Base-by-base conservation (phyloP, 106 monocot species). In the Vanilla planifolia region DNA sequence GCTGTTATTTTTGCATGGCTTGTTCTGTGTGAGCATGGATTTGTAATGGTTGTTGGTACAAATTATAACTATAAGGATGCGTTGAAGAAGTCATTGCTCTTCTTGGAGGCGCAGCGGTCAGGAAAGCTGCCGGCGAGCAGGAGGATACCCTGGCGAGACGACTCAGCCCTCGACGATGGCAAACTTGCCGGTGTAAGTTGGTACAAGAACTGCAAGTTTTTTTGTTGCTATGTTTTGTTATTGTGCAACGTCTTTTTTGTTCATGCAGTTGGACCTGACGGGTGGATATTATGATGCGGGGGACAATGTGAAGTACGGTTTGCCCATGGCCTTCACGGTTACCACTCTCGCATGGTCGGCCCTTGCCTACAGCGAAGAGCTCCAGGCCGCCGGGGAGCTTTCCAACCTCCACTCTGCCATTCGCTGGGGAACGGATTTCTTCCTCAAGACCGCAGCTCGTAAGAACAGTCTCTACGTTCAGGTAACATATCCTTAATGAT, bases 251-350 rank as follows among this genome's bases (percentile, higher is more conserved):
- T n/a, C n/a, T n/a, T n/a, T n/a, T n/a, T n/a, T n/a, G 20, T 16
- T 7, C 1, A 22, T 32, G 13, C 48, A 92, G 88, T 81, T 89
- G 50, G 89, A 84, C 48, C 80, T 89, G 8, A 56, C 67, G 0
- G 89, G 78, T 43, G 79, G 89, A 3, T 85, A 89, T 51, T 83
- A 85, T 28, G 85, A 85, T 51, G 95, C 90, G n/a, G 95, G 95
- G 33, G 95, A 96, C 79, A 96, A 96, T 43, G 96, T 88, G 3
- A 98, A 98, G 61, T 98, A 81, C 47, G 96, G 87, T 5, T 52
- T 98, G 33, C 91, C 96, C 0, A 91, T 98, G 96, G 96, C 91
- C 17, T 98, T 98, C 72, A 98, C 96, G 3, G 46, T 98, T 10
- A 98, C 96, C 0, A 91, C 75, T 4, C 81, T 98, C 0, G 87